Evolutionary conservation across 75 land plant genomes (phyloP).

Genomic region (Gnetum montanum): DNA sequence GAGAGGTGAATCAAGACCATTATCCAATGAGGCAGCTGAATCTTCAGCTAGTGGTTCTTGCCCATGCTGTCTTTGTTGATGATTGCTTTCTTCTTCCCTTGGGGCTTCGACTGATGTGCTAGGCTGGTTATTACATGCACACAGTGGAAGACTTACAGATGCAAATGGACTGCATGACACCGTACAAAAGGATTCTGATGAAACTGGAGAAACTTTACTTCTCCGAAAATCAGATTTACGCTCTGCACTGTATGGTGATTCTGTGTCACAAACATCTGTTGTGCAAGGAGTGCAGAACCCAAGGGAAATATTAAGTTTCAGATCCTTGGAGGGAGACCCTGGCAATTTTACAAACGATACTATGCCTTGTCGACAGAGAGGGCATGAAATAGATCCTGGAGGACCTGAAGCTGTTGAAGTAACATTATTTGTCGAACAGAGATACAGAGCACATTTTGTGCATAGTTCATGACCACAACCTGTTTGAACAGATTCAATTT

Average conservation of each 20-base stretch:
- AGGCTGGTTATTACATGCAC: slow-evolving; percentile 45
- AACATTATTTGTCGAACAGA: slow-evolving; percentile 61
- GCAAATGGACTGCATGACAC: slow-evolving; percentile 72
- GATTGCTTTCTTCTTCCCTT: slow-evolving; percentile 13
- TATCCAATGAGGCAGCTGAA: slow-evolving; percentile 4
- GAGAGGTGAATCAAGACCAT: slow-evolving; percentile 3
- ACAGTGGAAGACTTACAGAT: slow-evolving; percentile 42
- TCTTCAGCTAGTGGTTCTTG: slow-evolving; percentile 12
- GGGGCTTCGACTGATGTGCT: slow-evolving; percentile 31
- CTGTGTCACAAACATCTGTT: slow-evolving; percentile 32
- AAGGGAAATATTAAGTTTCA: slow-evolving; percentile 24
- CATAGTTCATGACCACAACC: slow-evolving; percentile 76
- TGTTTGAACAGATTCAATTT: too few relatives aligned
- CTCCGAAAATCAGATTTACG: slow-evolving; percentile 25
- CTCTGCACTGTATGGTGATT: slow-evolving; percentile 5
- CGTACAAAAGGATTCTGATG: slow-evolving; percentile 51
- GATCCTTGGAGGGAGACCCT: slow-evolving; percentile 25
- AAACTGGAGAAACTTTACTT: slow-evolving; percentile 51
- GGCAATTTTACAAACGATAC: slow-evolving; percentile 47
- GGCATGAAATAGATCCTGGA: slow-evolving; percentile 75
- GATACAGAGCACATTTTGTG: slow-evolving; percentile 69
- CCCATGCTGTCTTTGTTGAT: slow-evolving; percentile 15
- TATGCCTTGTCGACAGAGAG: slow-evolving; percentile 71
- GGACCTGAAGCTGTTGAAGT: slow-evolving; percentile 30
- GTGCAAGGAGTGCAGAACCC: slow-evolving; percentile 62